Evolutionary conservation across 2,329 filamentous ascomycete species (phyloP), one percentile per base, ranked within the genome.

Genomic region (Leptographium lundbergii): DNA sequence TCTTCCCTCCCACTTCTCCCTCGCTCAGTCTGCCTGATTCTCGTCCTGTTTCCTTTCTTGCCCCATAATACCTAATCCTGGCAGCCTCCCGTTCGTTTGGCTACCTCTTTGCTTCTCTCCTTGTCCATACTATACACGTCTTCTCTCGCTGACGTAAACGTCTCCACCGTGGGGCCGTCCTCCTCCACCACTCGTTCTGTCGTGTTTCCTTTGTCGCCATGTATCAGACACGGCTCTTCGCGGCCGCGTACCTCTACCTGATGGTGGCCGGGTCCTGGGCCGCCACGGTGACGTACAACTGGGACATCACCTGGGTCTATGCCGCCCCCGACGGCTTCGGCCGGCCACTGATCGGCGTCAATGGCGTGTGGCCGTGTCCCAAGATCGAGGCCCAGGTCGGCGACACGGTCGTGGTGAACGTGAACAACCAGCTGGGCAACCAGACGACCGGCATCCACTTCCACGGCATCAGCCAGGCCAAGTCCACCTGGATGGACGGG

Each of bases 301-400:
- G 73, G 72, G 67, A 71, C 39, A 67, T 72, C 50, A 72, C 69
- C 9, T 76, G 73, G 73, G 72, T 76, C 3, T 70, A 63, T 54
- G 69, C 68, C 4, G 63, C 67, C 7, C 73, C 73, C 0, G 72
- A 74, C 59, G 73, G 73, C 39, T 68, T 70, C 53, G 60, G 62
- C 13, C 67, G 72, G 25, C 68, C 71, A 3, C 69, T 74, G 51
- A 69, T 74, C 17, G 81, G 81, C 14, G 80, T 87, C 68, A 86
- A 87, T 64, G 76, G 76, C 4, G 67, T 79, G 65, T 85, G 83
- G 80, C 84, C 84, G 14, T 77, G 81, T 58, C 84, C 84, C 1
- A 67, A 68, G 6, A 76, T 84, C 34, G 73, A 79, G 60, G 80
- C 75, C 50, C 74, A 69, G 52, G 72, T 75, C 29, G 79, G 79